Conservation (phyloP, 768 basidiomycete genomes). For the Boletus patriciae region DNA sequence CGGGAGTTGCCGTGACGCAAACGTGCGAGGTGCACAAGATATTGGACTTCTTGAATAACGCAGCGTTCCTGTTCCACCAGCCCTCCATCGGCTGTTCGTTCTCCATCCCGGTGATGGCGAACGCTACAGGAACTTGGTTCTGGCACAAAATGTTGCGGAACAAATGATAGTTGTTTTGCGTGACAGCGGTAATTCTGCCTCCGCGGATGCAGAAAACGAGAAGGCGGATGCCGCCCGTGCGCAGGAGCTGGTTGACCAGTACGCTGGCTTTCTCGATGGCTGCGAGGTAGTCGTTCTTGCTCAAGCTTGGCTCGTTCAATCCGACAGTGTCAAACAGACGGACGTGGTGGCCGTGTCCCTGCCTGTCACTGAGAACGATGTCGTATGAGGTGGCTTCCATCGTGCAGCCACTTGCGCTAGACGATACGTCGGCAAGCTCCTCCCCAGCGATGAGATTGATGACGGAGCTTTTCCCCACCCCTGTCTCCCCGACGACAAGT, state of each 20-base stretch:
- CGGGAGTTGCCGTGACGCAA: slow-evolving; percentile 39
- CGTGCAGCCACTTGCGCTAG: slow-evolving; percentile 36
- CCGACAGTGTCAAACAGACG: slow-evolving; percentile 35
- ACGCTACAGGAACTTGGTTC: slow-evolving; percentile 30
- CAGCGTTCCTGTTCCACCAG: slow-evolving; percentile 35
- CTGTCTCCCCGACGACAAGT: slow-evolving; percentile 36
- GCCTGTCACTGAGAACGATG: slow-evolving; percentile 15
- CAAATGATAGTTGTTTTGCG: slow-evolving; percentile 27
- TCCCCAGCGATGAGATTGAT: slow-evolving; percentile 39
- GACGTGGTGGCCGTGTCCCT: slow-evolving; percentile 10
- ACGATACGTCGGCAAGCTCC: slow-evolving; percentile 28
- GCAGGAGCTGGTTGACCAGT: slow-evolving; percentile 34
- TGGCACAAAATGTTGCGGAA: slow-evolving; percentile 32
- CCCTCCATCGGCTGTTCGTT: slow-evolving; percentile 29
- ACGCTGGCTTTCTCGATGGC: slow-evolving; percentile 30
- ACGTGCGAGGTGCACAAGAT: slow-evolving; percentile 33
- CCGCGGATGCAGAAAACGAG: slow-evolving; percentile 36
- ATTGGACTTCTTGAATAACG: slow-evolving; percentile 22
- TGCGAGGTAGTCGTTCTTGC: slow-evolving; percentile 20
- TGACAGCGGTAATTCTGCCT: slow-evolving; percentile 27
- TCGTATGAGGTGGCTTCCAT: slow-evolving; percentile 28
- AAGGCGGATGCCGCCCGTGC: slow-evolving; percentile 28
- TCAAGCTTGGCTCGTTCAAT: slow-evolving; percentile 27
- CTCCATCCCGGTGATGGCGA: slow-evolving; percentile 35
- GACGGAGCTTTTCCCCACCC: slow-evolving; percentile 40